Evolutionary conservation across 148 eudicot species (phyloP).

Genomic region (Selenicereus undatus): DNA sequence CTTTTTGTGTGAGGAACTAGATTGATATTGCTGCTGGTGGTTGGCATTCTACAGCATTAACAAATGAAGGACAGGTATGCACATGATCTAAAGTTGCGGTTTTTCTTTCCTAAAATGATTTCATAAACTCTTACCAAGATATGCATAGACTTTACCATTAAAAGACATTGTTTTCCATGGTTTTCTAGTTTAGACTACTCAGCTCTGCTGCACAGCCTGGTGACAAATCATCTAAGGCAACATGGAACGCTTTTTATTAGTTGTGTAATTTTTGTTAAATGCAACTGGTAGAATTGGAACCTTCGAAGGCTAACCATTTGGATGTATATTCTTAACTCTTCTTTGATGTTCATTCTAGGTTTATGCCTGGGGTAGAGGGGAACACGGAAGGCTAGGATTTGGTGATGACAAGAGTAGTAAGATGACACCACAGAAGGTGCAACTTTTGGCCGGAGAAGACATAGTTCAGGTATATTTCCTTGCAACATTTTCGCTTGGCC

Average conservation of each 20-base stretch:
- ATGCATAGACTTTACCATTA: background rate
- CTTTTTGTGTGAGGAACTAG: conserved; percentile 35
- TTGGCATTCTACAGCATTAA: conserved; percentile 96
- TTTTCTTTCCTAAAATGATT: conserved; percentile 5
- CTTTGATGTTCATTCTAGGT: conserved; percentile 42
- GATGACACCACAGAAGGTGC: conserved; percentile 95
- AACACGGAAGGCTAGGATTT: conserved; percentile 97
- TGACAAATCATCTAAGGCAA: background rate
- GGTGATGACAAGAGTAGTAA: conserved; percentile 99
- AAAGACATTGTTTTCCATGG: background rate
- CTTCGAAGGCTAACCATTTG: background rate
- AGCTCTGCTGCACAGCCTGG: background rate
- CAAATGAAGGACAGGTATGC: conserved; percentile 89
- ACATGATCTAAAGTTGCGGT: background rate
- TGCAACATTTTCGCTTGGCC: background rate
- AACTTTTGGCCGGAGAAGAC: conserved; percentile 77
- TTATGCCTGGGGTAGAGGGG: conserved; percentile 99
- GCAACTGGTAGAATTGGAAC: background rate
- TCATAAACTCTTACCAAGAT: background rate
- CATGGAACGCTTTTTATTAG: no score
- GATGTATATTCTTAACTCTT: background rate
- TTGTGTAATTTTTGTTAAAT: background rate
- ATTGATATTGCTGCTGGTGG: conserved; percentile 99
- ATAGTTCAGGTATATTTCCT: conserved; percentile 62
- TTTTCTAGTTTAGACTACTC: background rate